Evolutionary conservation across 2,329 filamentous ascomycete species (phyloP), one percentile per base, ranked within the genome.

Genomic region (Gaeumannomyces tritici): DNA sequence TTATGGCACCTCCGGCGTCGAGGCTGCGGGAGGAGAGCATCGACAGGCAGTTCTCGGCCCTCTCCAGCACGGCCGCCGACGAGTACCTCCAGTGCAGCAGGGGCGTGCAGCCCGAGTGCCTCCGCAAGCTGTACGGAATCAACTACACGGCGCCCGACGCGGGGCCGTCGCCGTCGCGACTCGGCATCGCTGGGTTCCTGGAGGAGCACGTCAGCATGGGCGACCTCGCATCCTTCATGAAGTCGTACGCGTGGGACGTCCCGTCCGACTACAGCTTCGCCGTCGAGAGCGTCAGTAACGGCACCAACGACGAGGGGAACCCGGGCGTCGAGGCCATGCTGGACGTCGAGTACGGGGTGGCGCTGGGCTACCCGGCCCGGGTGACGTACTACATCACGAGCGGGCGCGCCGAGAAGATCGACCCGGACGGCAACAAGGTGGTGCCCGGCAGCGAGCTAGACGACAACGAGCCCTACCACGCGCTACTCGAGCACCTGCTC

Each of bases 401-500:
- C 6, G 80, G 80, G 1, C 73, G 77, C 2, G 78, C 76, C 15
- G 71, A 69, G 5, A 74, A 78, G 64, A 68, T 82, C 9, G 73
- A 74, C 64, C 66, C 72, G 6, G 62, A 74, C 13, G 77, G 79
- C n/a, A 67, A 72, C 2, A 63, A 72, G 0, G 57, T 77, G 4
- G 35, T 15, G 8, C 21, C 42, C 3, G 70, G 0, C 68, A 67
- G 4, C 66, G 69, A 2, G 65, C 9, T 58, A 66, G 69, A 70
- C 60, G 70, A 76, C 64, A 86, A 86, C 68, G 83, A 86, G 70
- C 84, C 84, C 0, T 86, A 83, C 65, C 71, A 86, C 5, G 77
- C 80, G 51, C 80, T 83, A 65, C 72, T 85, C 18, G 73, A 82
- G 62, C 76, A 79, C 64, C 71, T 86, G 9, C 73, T 85, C 1